Conservation (phyloP, 2,329 filamentous ascomycete species). For the Myriosclerotinia curreyana region DNA sequence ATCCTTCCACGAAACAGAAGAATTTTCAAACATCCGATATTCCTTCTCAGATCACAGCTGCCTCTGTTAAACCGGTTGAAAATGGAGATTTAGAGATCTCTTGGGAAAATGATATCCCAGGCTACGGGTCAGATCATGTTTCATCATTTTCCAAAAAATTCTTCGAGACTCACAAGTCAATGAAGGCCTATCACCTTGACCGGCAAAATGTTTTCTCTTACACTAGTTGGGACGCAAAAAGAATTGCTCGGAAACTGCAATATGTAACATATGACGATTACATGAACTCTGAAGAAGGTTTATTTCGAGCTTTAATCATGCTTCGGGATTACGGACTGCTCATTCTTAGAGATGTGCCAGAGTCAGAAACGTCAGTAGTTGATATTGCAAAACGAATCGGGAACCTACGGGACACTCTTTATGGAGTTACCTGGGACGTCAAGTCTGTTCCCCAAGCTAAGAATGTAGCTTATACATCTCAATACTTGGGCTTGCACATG, state of each 20-base stretch:
- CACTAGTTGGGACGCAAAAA: conserved; percentile 45
- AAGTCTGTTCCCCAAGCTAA: conserved; percentile 76
- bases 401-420: conserved; percentile 80
- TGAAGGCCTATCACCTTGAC: neutral
- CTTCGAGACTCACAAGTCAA: conserved; percentile 14
- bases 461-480: conserved; percentile 87
- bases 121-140: conserved; percentile 32
- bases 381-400: conserved; percentile 71
- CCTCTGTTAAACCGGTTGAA: conserved; percentile 39
- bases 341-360: conserved; percentile 72
- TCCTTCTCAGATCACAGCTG: conserved; percentile 46
- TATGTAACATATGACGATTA: conserved; percentile 70
- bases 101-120: conserved; percentile 55
- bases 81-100: conserved; percentile 47
- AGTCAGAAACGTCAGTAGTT: conserved; percentile 62
- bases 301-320: conserved; percentile 60
- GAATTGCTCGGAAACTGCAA: conserved; percentile 48
- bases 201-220: conserved; percentile 4
- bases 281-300: conserved; percentile 55
- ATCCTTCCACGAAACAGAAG: conserved; percentile 60
- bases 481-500: conserved; percentile 84
- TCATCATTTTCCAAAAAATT: conserved; percentile 31
- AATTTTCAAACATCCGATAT: conserved; percentile 64
- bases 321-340: conserved; percentile 69
- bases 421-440: conserved; percentile 89